Evolutionary conservation across 1,284 basidiomycete species (phyloP), one percentile per base, ranked within the genome.

Genomic region (Malassezia caprae): DNA sequence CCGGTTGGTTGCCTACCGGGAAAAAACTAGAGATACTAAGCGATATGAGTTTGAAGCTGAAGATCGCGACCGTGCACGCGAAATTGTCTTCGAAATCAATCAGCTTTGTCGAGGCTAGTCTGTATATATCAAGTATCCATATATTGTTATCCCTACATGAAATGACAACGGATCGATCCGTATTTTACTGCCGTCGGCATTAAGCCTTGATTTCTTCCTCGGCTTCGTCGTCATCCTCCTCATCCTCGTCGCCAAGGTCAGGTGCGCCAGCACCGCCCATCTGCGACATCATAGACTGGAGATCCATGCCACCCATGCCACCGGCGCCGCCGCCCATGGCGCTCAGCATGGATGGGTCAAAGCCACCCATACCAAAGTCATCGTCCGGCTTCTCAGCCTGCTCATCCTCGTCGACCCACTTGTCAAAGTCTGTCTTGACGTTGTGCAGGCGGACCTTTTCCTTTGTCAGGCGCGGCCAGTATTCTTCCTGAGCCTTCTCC

Each of bases 41-140:
- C 80, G 91, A 30, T 98, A 96, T 73, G 93, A 98, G 69, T 96
- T 96, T 72, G 94, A 99, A 76, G 91, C 90, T 0, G 91, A 94
- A 75, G 89, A 80, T 65, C 79, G 85, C 0, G 83, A 44, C 21
- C 43, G 39, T 15, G 26, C 44, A 30, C 39, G 39, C 15, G 50
- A 68, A 84, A 65, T 67, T 48, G 65, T 69, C 12, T 37, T 58
- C 2, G 68, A 68, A 45, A 68, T 68, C 56, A 68, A 65, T 27
- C 32, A 52, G 6, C 32, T 37, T 21, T 34, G 41, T 8, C 31
- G 41, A 39, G 31, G 26, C 21, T 48, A 46, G 30, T 26, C 17
- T 10, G 13, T 21, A n/a, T 17, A 31, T n/a, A 17, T 19, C 8
- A 46, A 13, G 30, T 46, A 19, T 46, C 30, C 28, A 32, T 34